Percentiles rank a stretch among this genome's conserved stretches.
These are phyloP conservation scores for Amylocystis lapponica DNA, from an alignment of 768 basidiomycete species.

Conservation along the genomic window DNA sequence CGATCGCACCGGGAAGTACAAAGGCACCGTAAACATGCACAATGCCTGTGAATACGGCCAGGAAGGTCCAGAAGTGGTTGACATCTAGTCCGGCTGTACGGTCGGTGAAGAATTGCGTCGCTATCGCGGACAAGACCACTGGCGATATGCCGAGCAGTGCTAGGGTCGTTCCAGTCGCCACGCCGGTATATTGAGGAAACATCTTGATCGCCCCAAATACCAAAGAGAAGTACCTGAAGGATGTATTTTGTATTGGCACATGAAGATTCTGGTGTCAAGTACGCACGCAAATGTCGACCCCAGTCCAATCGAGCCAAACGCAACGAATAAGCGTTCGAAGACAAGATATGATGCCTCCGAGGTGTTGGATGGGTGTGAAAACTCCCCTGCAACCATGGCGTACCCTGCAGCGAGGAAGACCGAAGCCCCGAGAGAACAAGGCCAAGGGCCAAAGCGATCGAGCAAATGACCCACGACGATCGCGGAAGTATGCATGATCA, in stretches of 20 bases:
- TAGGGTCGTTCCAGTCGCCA: conserved; percentile 61
- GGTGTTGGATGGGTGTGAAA: conserved; percentile 39
- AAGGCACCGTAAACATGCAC: conserved; percentile 49
- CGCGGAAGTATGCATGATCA: conserved; percentile 75
- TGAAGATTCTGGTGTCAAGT: background rate
- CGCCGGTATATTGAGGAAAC: conserved; percentile 60
- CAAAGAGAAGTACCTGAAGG: conserved; percentile 56
- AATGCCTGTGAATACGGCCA: conserved; percentile 47
- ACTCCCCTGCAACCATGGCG: conserved; percentile 53
- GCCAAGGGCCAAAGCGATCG: conserved; percentile 62
- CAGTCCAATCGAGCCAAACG: conserved; percentile 59
- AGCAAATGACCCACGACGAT: conserved; percentile 63
- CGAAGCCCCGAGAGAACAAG: conserved; percentile 59
- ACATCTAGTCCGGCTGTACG: conserved; percentile 38
- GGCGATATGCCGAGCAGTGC: conserved; percentile 82
- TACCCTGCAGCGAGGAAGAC: conserved; percentile 56
- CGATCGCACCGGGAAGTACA: conserved; percentile 28
- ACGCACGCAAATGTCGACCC: conserved; percentile 72
- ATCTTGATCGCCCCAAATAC: conserved; percentile 70
- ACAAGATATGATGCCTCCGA: conserved; percentile 34
- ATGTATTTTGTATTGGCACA: conserved; percentile 1
- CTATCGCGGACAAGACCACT: conserved; percentile 60
- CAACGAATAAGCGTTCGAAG: conserved; percentile 48
- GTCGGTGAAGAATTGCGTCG: conserved; percentile 54
- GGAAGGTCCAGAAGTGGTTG: conserved; percentile 47